Conservation (phyloP, 2,329 filamentous ascomycete genomes). For the Xylariaceae sp. region DNA sequence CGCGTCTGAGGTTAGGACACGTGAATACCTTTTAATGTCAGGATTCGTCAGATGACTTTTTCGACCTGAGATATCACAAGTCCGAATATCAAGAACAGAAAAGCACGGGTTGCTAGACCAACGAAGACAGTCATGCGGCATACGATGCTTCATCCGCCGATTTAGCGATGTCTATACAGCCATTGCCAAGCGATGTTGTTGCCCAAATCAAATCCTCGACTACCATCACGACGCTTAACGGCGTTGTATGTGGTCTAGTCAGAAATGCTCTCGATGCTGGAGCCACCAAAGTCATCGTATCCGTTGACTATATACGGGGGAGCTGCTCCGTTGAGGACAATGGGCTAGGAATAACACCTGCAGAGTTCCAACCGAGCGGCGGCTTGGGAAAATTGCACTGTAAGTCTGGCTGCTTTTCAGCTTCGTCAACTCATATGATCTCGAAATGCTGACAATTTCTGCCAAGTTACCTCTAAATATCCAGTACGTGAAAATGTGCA, state of each 20-base stretch:
- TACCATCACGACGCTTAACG: constrained; percentile 68
- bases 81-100: neutral
- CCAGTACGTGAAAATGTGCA: constrained; percentile 44
- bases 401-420: constrained; percentile 38
- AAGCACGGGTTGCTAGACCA: neutral
- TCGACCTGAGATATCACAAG: neutral
- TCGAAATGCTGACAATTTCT: constrained; percentile 12
- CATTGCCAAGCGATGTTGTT: constrained; percentile 63
- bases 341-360: constrained; percentile 67
- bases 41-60: neutral
- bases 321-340: constrained; percentile 80
- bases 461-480: constrained; percentile 72
- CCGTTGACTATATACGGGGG: constrained; percentile 69
- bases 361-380: constrained; percentile 66
- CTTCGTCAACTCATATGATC: constrained; percentile 6
- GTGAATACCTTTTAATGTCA: neutral
- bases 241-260: constrained; percentile 65
- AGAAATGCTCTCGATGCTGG: constrained; percentile 81
- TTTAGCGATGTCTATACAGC: constrained; percentile 56
- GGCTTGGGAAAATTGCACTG: constrained; percentile 69
- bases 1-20: neutral
- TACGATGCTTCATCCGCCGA: neutral
- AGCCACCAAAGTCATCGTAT: constrained; percentile 62
- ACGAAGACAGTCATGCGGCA: constrained; percentile 1
- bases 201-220: constrained; percentile 81